phyloP scores from a whole-genome alignment of 495 filamentous ascomycete genomes.

The Penicillium ucsense region DNA sequence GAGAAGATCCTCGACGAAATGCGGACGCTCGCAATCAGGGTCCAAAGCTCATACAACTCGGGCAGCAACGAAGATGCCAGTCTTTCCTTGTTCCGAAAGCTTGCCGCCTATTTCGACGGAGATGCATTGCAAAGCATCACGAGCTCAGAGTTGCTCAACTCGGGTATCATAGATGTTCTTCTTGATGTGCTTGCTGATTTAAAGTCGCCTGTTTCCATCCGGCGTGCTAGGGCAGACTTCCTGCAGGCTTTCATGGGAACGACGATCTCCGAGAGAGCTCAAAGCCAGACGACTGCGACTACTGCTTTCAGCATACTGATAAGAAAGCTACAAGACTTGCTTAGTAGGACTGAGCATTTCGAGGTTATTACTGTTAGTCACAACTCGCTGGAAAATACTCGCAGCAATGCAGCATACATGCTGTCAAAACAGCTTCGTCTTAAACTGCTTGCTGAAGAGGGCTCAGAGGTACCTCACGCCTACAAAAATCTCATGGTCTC shows the following conservation, averaged over 20 bases:
- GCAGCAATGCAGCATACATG: conserved; percentile 91
- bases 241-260: conserved; percentile 90
- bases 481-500: conserved; percentile 95
- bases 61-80: conserved; percentile 36
- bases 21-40: conserved; percentile 57
- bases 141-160: conserved; percentile 89
- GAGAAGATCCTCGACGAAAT: conserved; percentile 63
- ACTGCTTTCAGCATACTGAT: conserved; percentile 88
- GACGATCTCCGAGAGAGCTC: conserved; percentile 49
- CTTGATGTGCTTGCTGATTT: conserved; percentile 70
- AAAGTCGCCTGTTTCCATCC: conserved; percentile 29
- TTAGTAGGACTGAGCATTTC: conserved; percentile 95
- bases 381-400: conserved; percentile 82
- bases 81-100: conserved; percentile 54
- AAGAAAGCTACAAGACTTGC: conserved; percentile 87
- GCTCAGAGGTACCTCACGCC: conserved; percentile 71
- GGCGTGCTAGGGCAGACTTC: conserved; percentile 70
- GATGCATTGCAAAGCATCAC: conserved; percentile 87
- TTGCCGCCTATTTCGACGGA: conserved; percentile 84
- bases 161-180: conserved; percentile 75
- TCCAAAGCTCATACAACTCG: conserved; percentile 57
- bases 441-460: conserved; percentile 81
- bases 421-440: conserved; percentile 90
- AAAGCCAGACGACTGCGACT: conserved; percentile 52
- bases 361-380: conserved; percentile 94